These are phyloP conservation scores for Tylopilus felleus DNA, from an alignment of 768 basidiomycete species.

Conservation along the genomic window DNA sequence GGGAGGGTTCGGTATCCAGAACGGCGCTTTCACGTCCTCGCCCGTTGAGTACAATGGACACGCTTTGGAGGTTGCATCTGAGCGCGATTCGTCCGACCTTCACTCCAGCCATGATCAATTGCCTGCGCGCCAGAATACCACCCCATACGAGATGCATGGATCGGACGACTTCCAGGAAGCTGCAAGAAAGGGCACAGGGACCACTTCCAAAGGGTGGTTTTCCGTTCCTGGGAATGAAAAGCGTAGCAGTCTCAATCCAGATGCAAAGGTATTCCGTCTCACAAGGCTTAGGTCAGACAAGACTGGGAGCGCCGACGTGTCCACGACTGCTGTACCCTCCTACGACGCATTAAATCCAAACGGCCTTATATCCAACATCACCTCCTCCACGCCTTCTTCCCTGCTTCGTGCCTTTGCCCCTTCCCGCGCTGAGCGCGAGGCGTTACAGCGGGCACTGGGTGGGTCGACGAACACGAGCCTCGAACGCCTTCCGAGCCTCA, in stretches of 20 bases:
- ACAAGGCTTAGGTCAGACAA: slow-evolving; percentile 25
- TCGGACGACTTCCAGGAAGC: slow-evolving; percentile 14
- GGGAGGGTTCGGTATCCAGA: slow-evolving; percentile 14
- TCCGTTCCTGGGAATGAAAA: slow-evolving; percentile 43
- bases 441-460: slow-evolving; percentile 73
- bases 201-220: slow-evolving; percentile 47
- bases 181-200: slow-evolving; percentile 16
- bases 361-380: slow-evolving; percentile 40
- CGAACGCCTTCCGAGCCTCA: slow-evolving; percentile 74
- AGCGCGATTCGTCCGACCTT: slow-evolving; percentile 49
- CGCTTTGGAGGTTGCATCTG: slow-evolving; percentile 27
- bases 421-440: slow-evolving; percentile 84
- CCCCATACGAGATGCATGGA: slow-evolving; percentile 32
- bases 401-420: slow-evolving; percentile 82
- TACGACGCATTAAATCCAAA: slow-evolving; percentile 63
- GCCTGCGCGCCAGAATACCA: slow-evolving; percentile 30
- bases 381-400: slow-evolving; percentile 45
- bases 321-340: slow-evolving; percentile 14
- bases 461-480: slow-evolving; percentile 72
- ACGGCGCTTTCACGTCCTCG: slow-evolving; percentile 35
- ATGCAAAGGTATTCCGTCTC: slow-evolving; percentile 79
- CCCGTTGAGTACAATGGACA: slow-evolving; percentile 39
- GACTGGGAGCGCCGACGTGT: slow-evolving; percentile 9
- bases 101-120: slow-evolving; percentile 18
- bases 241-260: slow-evolving; percentile 76